Evolutionary conservation across 192 early-diverging fungal genomes (phyloP), one percentile per base, ranked within the genome.

Genomic region (Coemansia sp.): DNA sequence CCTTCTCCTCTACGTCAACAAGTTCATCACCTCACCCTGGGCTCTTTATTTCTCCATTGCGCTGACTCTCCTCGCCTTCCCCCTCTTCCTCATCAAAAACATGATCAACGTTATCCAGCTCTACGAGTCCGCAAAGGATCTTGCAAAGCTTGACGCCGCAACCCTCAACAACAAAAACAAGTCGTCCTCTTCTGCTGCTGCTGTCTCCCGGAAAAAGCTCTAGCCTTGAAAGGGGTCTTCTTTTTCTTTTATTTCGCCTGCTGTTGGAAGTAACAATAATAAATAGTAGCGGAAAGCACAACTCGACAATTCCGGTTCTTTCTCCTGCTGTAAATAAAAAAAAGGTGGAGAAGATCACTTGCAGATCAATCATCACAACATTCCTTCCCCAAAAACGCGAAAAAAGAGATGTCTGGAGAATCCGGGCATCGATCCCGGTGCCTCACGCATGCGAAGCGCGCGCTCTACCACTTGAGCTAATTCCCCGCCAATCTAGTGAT

Each of bases 21-120:
- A 74, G 32, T 89, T 78, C 61, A 49, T 80, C 19, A 42, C 61
- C 22, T 54, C 51, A 2, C 45, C 59, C 37, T 58, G 66, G 41
- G 60, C 77, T 69, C 77, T 60, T 15, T 60, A 61, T 13, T 36
- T 71, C 12, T 66, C 66, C 4, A n/a, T 69, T 6, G 59, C 60
- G 22, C 61, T 67, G 65, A 68, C 67, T 21, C 42, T 73, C 60
- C 61, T 63, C 46, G 87, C 86, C 6, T 85, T 92, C 65, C 90
- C 94, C 3, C 82, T 99, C 61, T 94, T 87, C 67, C 77, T 85
- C 45, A 85, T 90, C 61, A 99, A 99, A 86, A 94, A 99, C 83
- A 78, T 91, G 48, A 87, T 97, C 77, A 99, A 96, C 74, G 88
- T 95, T 46, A 87, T 99, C 32, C 98, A 99, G 86, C 88, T 99